Percentiles rank a stretch among this genome's conserved stretches.
Conservation (phyloP, 345 rosid species). For the Atalantia buxifolia region DNA sequence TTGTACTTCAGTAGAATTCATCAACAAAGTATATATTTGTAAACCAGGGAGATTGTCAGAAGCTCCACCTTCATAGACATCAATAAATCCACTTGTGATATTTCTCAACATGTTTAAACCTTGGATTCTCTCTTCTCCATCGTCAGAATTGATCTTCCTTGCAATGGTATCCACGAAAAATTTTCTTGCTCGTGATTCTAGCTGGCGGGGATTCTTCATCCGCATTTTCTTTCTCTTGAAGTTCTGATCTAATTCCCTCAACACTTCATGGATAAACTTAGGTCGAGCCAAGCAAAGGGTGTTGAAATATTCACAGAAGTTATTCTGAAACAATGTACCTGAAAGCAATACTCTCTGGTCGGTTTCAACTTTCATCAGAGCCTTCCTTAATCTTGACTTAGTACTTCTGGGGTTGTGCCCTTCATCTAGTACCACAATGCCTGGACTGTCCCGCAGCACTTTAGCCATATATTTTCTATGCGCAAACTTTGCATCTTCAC, state of each 20-base stretch:
- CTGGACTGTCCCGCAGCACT: slow-evolving; percentile 85
- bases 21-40: slow-evolving; percentile 82
- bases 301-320: slow-evolving; percentile 92
- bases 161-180: slow-evolving; percentile 75
- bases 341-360: slow-evolving; percentile 81
- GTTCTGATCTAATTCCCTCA: slow-evolving; percentile 63
- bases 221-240: slow-evolving; percentile 37
- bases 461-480: slow-evolving; percentile 83
- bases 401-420: slow-evolving; percentile 97
- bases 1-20: slow-evolving; percentile 78
- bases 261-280: slow-evolving; percentile 64
- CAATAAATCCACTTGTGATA: slow-evolving; percentile 75
- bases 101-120: slow-evolving; percentile 81
- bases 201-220: slow-evolving; percentile 52
- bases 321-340: slow-evolving; percentile 91
- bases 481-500: slow-evolving; percentile 75
- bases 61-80: slow-evolving; percentile 68
- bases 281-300: slow-evolving; percentile 92
- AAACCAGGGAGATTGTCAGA: slow-evolving; percentile 81
- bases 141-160: slow-evolving; percentile 66
- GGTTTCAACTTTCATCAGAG: slow-evolving; percentile 81
- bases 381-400: slow-evolving; percentile 85
- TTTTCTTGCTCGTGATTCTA: slow-evolving; percentile 79
- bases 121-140: slow-evolving; percentile 65
- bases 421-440: slow-evolving; percentile 77